Evolutionary conservation across 2,329 filamentous ascomycete genomes (phyloP), one percentile per base, ranked within the genome.

Genomic region (Trichoderma oligosporum): DNA sequence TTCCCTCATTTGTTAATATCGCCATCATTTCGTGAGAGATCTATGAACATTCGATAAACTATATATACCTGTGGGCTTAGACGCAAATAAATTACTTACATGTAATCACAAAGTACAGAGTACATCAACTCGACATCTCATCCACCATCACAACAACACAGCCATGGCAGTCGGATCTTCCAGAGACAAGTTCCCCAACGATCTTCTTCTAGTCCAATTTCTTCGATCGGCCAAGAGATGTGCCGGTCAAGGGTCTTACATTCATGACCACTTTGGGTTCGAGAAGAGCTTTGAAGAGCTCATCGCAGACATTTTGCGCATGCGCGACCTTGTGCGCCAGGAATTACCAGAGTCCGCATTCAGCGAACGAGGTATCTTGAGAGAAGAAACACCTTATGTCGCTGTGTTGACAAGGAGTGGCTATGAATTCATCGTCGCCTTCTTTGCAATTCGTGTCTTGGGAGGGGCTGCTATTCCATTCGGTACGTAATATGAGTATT

Each of bases 361-460:
- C 4, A 41, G 29, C 9, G 51, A 56, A 1, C 38, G 44, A 2
- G 60, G 59, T 0, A 5, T 64, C 4, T 29, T 66, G 12, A 18
- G 16, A 2, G 35, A 60, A 1, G 29, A 58, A 2, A 9, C 12
- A 3, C 58, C 61, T 1, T 61, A 66, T 18, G 35, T 62, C 5
- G 41, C 44, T 5, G 47, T 60, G 14, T 60, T 64, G 12, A 58
- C 62, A 16, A 27, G 31, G 18, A 60, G 60, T 7, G 63, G 64
- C 5, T 66, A 66, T 38, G 64, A 65, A 39, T 65, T 65, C 22
- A 41, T 64, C 9, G 64, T 66, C 4, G 64, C 63, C 2, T 65
- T 64, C 31, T 64, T 65, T 20, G 61, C 62, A 8, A 53, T 58
- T 18, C 60, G 62, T 7, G 64, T 57, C 3, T 33, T 66, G 4